Base-by-base conservation (phyloP, 2,329 filamentous ascomycete genomes). In the Didymella pinodella region DNA sequence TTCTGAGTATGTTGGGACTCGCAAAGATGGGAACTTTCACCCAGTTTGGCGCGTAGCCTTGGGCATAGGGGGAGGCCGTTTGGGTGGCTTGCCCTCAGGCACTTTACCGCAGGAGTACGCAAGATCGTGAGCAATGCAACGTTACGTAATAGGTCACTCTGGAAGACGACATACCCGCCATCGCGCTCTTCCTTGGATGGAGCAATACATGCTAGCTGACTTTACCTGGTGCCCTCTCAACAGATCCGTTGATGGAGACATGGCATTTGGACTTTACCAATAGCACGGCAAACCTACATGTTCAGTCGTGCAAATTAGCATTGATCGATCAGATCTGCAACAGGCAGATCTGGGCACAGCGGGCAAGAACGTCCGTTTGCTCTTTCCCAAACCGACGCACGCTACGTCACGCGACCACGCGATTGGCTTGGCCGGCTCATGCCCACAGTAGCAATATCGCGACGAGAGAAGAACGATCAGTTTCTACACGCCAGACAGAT, bases 381-480 rank as follows among this genome's bases (percentile, higher is more conserved):
- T 58, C 61, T 60, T 66, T 32, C 56, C 61, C 32, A 32, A 59
- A 53, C 16, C 31, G 46, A 55, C 48, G 55, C 52, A 59, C 55
- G 47, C 38, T 53, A 66, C 54, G 59, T 59, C 60, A 69, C 62
- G 61, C 61, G 51, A 55, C 22, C 48, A 55, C 57, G 51, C 62
- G 55, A 54, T 48, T 54, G 28, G 44, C 48, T 48, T 53, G 43
- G 31, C 25, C 28, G n/a, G 41, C 44, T 31, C 59, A 55, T 50
- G 41, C 52, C 31, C 59, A 57, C 50, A 54, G 50, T 29, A 47
- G 31, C 31, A 32, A 49, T 46, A 45, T 49, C 31, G 49, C 45
- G 38, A 20, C 31, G 44, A 36, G 14, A 48, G 36, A 48, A 46
- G 36, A 34, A 22, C 48, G 28, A 40, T 43, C 47, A 54, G 45